phyloP scores from a whole-genome alignment of 2,329 filamentous ascomycete genomes.

The Aspergillus spinulosporus region DNA sequence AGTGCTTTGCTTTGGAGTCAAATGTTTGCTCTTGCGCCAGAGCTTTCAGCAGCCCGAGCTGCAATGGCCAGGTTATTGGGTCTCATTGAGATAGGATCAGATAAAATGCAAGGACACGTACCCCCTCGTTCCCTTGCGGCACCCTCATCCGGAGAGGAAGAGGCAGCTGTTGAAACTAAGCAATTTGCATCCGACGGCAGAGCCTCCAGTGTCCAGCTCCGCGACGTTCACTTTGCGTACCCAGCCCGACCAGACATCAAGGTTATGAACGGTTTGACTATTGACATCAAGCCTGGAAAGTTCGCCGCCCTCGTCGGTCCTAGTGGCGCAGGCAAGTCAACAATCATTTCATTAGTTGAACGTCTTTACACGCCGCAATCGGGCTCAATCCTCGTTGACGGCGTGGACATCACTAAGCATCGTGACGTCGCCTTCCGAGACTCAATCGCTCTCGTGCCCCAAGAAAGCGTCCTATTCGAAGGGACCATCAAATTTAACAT shows the following conservation, averaged over 20 bases:
- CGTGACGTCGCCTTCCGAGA: constrained; percentile 44
- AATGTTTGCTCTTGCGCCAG: constrained; percentile 72
- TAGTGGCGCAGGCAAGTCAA: constrained; percentile 67
- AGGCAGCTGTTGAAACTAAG: constrained; percentile 2
- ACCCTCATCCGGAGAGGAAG: constrained; percentile 10
- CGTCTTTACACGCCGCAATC: constrained; percentile 55
- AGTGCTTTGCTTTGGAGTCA: constrained; percentile 72
- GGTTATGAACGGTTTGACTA: constrained; percentile 58
- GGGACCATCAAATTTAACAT: constrained; percentile 52
- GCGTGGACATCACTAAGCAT: constrained; percentile 47
- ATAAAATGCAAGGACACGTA: constrained; percentile 31
- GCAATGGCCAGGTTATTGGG: constrained; percentile 60
- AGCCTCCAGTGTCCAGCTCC: constrained; percentile 54
- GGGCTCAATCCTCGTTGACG: constrained; percentile 56
- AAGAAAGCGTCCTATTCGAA: constrained; percentile 52
- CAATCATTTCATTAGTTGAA: constrained; percentile 59
- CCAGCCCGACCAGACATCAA: constrained; percentile 62
- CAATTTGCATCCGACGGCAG: constrained; percentile 21
- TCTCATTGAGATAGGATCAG: constrained; percentile 42
- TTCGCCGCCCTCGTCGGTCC: constrained; percentile 63
- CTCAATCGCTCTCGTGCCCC: constrained; percentile 49
- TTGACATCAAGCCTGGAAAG: constrained; percentile 51
- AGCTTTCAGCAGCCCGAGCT: constrained; percentile 66
- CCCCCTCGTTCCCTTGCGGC: constrained; percentile 7
- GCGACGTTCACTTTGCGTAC: constrained; percentile 65